Evolutionary conservation across 2,329 filamentous ascomycete genomes (phyloP).

Genomic region (Microcyclosporella mali): DNA sequence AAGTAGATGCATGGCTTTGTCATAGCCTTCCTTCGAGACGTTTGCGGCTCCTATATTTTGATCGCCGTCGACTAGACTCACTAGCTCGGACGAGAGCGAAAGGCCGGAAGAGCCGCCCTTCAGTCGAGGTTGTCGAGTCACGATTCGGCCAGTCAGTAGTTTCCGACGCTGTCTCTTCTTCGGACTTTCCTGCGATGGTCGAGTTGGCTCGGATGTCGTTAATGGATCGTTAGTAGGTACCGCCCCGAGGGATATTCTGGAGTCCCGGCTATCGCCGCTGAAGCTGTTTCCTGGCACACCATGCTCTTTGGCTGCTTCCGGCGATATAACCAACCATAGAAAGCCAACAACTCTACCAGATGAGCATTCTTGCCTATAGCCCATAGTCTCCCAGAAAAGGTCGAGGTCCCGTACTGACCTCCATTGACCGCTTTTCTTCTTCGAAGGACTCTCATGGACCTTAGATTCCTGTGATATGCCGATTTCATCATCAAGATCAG

Average conservation of each 20-base stretch:
- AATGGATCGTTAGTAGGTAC: slow-evolving; percentile 6
- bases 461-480: slow-evolving; percentile 24
- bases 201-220: not conserved
- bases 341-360: slow-evolving; percentile 89
- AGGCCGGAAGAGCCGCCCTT: slow-evolving; percentile 24
- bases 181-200: slow-evolving; percentile 5
- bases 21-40: slow-evolving; percentile 33
- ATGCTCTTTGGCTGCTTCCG: slow-evolving; percentile 30
- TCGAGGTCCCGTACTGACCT: slow-evolving; percentile 74
- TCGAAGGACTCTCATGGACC: slow-evolving; percentile 33
- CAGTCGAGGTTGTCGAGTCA: slow-evolving; percentile 53
- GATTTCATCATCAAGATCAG: slow-evolving; percentile 77
- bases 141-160: slow-evolving; percentile 53
- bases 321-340: slow-evolving; percentile 79
- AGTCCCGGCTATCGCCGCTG: slow-evolving; percentile 18
- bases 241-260: slow-evolving; percentile 1
- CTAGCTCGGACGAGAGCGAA: slow-evolving; percentile 5
- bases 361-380: slow-evolving; percentile 90
- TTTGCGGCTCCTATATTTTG: slow-evolving; percentile 16
- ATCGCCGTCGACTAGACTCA: slow-evolving; percentile 12
- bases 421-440: slow-evolving; percentile 63
- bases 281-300: not conserved
- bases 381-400: slow-evolving; percentile 99
- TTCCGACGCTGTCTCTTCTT: slow-evolving; percentile 36
- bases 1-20: slow-evolving; percentile 51